These are phyloP conservation scores for Salix arbutifolia DNA, from an alignment of 345 rosid genomes.

Conservation along the genomic window DNA sequence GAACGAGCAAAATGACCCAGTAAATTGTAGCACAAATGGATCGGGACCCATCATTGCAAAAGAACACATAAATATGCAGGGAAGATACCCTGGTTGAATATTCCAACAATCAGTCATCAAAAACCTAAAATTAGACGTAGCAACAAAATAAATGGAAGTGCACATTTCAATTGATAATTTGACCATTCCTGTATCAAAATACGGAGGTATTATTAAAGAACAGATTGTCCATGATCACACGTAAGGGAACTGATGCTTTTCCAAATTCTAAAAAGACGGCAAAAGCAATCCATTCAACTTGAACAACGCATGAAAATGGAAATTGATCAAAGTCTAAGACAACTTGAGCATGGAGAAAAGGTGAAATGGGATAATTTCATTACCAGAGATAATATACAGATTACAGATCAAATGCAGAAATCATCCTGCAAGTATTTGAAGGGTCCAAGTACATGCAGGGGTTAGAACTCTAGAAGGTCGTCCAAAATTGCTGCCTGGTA, in stretches of 20 bases:
- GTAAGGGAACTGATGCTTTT: too few species aligned
- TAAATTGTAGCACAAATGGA: background rate
- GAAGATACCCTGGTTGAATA: background rate
- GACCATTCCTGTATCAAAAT: background rate
- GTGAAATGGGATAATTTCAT: background rate
- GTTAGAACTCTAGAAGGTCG: conserved; percentile 33
- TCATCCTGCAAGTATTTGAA: background rate
- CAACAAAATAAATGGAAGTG: background rate
- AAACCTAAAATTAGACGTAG: background rate
- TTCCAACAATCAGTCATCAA: background rate
- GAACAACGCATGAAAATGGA: background rate
- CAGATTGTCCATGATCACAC: too few species aligned
- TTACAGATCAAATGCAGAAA: conserved; percentile 6
- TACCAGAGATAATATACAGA: conserved; percentile 20
- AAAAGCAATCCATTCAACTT: background rate
- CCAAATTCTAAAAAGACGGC: background rate
- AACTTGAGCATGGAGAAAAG: background rate
- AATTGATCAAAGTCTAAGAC: background rate
- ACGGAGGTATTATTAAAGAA: too few species aligned
- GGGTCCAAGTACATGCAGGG: conserved; percentile 2
- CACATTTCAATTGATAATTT: background rate
- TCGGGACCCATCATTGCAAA: conserved; percentile 4
- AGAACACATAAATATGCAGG: background rate
- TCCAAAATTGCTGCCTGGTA: conserved; percentile 44
- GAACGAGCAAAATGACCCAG: background rate